Conservation (phyloP, 2,329 filamentous ascomycete genomes). For the Trichoderma pleuroti region DNA sequence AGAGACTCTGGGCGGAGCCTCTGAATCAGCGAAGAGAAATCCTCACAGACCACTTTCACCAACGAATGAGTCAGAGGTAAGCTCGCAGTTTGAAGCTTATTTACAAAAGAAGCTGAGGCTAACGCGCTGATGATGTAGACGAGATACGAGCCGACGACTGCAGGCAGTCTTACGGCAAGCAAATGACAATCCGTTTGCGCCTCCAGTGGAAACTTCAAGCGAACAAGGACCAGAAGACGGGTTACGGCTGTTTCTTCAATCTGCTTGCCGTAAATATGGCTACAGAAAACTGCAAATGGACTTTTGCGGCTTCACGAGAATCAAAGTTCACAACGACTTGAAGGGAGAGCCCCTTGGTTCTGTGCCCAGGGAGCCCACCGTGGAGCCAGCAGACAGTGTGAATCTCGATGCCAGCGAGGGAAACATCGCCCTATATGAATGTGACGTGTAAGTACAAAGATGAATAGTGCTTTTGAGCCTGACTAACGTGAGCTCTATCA, state of each 20-base stretch:
- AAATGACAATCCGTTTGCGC: background rate
- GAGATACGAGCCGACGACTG: background rate
- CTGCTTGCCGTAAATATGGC: constrained; percentile 23
- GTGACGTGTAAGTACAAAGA: constrained; percentile 21
- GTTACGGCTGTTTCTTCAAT: constrained; percentile 22
- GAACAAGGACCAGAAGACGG: background rate
- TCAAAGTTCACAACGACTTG: background rate
- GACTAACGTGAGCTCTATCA: background rate
- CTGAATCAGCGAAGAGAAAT: background rate
- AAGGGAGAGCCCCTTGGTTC: background rate
- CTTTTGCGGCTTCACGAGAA: constrained; percentile 22
- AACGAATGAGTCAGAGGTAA: background rate
- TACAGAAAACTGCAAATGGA: constrained; percentile 26
- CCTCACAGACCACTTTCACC: background rate
- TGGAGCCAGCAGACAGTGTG: background rate
- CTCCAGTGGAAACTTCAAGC: background rate
- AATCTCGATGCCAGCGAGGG: constrained; percentile 19
- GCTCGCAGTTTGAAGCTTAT: background rate
- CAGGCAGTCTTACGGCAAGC: background rate
- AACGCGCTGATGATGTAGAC: background rate
- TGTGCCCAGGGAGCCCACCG: background rate
- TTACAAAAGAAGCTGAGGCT: background rate
- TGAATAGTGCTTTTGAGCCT: background rate
- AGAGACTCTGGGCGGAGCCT: background rate
- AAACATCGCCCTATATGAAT: constrained; percentile 24